Base-by-base conservation (phyloP, 2,329 filamentous ascomycete species). In the Fusarium camptoceras region DNA sequence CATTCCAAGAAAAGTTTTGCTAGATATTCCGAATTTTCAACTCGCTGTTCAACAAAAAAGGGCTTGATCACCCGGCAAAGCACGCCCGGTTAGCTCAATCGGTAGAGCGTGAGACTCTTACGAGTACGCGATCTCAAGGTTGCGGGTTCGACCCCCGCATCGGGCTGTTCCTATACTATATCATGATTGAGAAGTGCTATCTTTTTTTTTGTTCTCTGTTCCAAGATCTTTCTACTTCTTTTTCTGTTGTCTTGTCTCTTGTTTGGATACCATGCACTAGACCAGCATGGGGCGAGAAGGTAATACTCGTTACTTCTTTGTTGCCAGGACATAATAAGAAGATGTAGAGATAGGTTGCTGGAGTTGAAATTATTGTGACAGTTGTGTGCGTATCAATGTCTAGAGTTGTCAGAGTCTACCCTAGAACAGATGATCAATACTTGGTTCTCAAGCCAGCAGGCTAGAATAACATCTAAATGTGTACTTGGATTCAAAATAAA, bases 81-180 rank as follows among this genome's bases (percentile, higher is more conserved):
- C 79, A 79, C 79, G 77, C 78, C 77, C 79, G 74, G 73, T 73
- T 76, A 75, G 74, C 73, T 77, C 74, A 76, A 77, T 77, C 76
- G 75, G 75, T 89, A 90, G 88, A 90, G 87, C 87, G 87, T 89
- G 84, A 88, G 88, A 89, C 88, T 90, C 88, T 86, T 85, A 86
- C 9, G 73, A 76, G 75, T 74, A 70, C 74, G 58, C 75, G 42
- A 85, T 85, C 84, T 86, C 82, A 85, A 86, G 84, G 83, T 82
- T 85, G 83, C 82, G 83, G 84, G 86, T 87, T 86, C 83, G 83
- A 85, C 78, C 80, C 79, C 80, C 80, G 78, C 79, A 78, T 81
- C 76, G 78, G 78, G 79, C 78, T 80, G 41, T 80, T 80, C 78
- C 78, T 80, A 79, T 78, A 75, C 46, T 62, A 73, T 54, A 66